phyloP scores from a whole-genome alignment of 2,329 filamentous ascomycete species.

The Acarospora socialis region DNA sequence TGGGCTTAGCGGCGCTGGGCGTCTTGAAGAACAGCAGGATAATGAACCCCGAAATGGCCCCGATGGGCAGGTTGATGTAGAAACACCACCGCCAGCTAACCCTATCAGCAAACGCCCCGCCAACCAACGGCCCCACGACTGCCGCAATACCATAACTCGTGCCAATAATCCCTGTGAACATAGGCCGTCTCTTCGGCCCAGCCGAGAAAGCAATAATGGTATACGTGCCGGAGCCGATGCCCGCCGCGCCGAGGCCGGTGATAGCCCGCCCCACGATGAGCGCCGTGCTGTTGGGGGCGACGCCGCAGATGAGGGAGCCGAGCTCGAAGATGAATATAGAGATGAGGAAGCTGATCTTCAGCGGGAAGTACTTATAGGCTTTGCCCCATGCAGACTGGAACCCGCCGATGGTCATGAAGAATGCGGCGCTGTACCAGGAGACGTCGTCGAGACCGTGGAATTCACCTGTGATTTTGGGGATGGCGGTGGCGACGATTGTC shows the following conservation, averaged over 20 bases:
- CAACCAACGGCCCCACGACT: conserved; percentile 6
- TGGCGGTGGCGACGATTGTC: conserved; percentile 24
- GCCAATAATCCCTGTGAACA: conserved; percentile 3
- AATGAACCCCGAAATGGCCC: conserved; percentile 15
- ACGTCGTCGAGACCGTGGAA: conserved; percentile 28
- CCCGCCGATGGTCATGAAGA: conserved; percentile 29
- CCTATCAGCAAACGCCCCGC: conserved; percentile 6
- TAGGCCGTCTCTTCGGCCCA: conserved; percentile 4
- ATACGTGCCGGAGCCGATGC: conserved; percentile 1
- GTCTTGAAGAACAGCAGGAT: conserved; percentile 23
- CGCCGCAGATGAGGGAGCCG: conserved; percentile 11
- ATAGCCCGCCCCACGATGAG: conserved; percentile 28
- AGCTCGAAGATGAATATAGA: conserved; percentile 10
- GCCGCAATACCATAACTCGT: conserved; percentile 4
- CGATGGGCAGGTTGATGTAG: too few species aligned
- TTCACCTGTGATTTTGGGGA: conserved; percentile 26
- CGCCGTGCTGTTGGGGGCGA: conserved; percentile 32
- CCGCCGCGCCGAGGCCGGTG: conserved; percentile 6
- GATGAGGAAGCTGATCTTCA: conserved; percentile 22
- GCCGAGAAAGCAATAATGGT: conserved; percentile 4
- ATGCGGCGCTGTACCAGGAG: conserved; percentile 27
- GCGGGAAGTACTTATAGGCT: conserved; percentile 30
- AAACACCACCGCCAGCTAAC: conserved; percentile 9
- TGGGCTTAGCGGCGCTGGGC: too few species aligned
- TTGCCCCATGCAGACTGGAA: conserved; percentile 34